phyloP scores from a whole-genome alignment of 2,329 filamentous ascomycete species.

The Colletotrichum plurivorum region DNA sequence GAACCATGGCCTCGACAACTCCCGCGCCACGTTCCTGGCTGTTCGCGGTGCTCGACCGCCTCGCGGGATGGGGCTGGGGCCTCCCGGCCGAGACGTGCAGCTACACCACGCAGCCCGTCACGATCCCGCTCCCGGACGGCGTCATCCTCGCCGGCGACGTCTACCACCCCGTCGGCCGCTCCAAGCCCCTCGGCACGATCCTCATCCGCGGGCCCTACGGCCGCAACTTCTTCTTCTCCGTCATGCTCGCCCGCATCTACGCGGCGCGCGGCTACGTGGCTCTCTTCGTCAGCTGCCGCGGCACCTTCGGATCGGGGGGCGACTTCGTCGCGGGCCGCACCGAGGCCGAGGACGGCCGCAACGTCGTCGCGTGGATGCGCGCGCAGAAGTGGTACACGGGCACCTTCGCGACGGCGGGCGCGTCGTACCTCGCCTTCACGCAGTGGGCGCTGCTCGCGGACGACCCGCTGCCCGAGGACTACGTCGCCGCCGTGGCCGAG shows the following conservation, averaged over 20 bases:
- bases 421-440: slow-evolving; percentile 42
- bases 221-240: slow-evolving; percentile 12
- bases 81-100: slow-evolving; percentile 33
- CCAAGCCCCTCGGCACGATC: slow-evolving; percentile 35
- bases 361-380: slow-evolving; percentile 43
- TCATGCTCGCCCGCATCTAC: slow-evolving; percentile 38
- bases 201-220: slow-evolving; percentile 41
- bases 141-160: slow-evolving; percentile 46
- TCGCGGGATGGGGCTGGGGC: slow-evolving; percentile 4
- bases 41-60: slow-evolving; percentile 8
- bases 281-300: slow-evolving; percentile 42
- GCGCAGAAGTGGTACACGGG: slow-evolving; percentile 44
- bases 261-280: slow-evolving; percentile 45
- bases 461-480: slow-evolving; percentile 41
- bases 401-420: slow-evolving; percentile 42
- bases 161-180: slow-evolving; percentile 40
- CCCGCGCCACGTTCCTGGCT: not conserved
- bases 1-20: not conserved
- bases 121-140: slow-evolving; percentile 37
- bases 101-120: slow-evolving; percentile 32
- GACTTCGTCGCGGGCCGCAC: slow-evolving; percentile 25
- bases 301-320: slow-evolving; percentile 29
- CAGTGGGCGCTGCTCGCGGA: slow-evolving; percentile 42
- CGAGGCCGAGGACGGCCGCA: slow-evolving; percentile 41
- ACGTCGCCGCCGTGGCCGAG: slow-evolving; percentile 39